These are phyloP conservation scores for Mucor lusitanicus DNA, from an alignment of 371 early-diverging fungal genomes.

Conservation along the genomic window DNA sequence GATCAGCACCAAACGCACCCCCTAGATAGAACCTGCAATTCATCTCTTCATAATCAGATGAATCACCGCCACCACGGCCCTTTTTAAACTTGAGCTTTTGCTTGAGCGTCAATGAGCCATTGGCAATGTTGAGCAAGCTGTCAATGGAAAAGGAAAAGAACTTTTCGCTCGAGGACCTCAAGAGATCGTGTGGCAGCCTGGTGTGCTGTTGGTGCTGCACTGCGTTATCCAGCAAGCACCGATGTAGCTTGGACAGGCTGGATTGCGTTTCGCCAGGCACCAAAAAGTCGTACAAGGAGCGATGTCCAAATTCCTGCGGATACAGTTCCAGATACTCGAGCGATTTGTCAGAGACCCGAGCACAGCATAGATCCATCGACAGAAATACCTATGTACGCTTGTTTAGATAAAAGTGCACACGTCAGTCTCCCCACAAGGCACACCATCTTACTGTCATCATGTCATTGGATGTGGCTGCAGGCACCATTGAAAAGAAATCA, in stretches of 20 bases:
- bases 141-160: constrained; percentile 4
- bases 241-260: constrained; percentile 11
- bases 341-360: constrained; percentile 24
- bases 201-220: constrained; percentile 10
- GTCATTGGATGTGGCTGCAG: background rate
- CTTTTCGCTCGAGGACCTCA: constrained; percentile 14
- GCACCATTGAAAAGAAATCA: background rate
- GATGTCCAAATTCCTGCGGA: constrained; percentile 28
- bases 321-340: constrained; percentile 21
- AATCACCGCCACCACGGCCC: background rate
- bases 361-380: constrained; percentile 28
- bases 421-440: no score
- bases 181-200: background rate
- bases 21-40: constrained; percentile 21
- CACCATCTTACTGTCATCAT: background rate
- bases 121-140: constrained; percentile 15
- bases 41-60: constrained; percentile 5
- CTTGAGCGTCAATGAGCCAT: constrained; percentile 26
- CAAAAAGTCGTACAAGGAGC: constrained; percentile 29
- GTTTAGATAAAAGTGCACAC: no score
- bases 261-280: constrained; percentile 9
- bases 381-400: constrained; percentile 17
- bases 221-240: constrained; percentile 15
- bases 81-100: constrained; percentile 6
- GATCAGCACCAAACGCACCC: constrained; percentile 26